These are phyloP conservation scores for Prasinococcaceae sp. DNA, from an alignment of 139 green algal species.

Conservation along the genomic window DNA sequence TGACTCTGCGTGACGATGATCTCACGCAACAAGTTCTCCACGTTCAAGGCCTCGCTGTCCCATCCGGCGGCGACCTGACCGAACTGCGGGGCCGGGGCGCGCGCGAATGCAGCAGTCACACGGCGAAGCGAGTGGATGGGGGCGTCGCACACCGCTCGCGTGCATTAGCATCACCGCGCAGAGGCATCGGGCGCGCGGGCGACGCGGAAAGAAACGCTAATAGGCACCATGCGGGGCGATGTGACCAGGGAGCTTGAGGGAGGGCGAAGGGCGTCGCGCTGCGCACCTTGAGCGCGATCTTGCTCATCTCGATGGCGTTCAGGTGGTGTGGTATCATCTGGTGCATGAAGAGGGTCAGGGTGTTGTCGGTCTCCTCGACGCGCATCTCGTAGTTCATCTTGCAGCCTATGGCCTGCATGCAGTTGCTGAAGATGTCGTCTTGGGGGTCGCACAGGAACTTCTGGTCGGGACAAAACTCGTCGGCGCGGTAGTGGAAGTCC, in stretches of 20 bases:
- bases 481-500: not conserved
- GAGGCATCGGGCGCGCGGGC: too few species aligned
- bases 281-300: constrained; percentile 9
- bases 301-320: constrained; percentile 14
- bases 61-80: too few species aligned
- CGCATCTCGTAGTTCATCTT: constrained; percentile 21
- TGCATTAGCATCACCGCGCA: too few species aligned
- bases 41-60: not conserved
- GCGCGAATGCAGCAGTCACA: too few species aligned
- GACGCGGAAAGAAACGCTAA: too few species aligned
- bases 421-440: constrained; percentile 1
- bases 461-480: constrained; percentile 1
- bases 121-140: too few species aligned
- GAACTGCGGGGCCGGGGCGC: too few species aligned
- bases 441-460: constrained; percentile 8
- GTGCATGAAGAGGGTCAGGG: constrained; percentile 12
- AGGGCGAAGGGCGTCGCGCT: too few species aligned
- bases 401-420: constrained; percentile 19
- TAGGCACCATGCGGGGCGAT: too few species aligned
- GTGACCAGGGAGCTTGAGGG: too few species aligned
- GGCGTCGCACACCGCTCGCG: too few species aligned
- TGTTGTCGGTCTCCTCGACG: not conserved
- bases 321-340: constrained; percentile 20
- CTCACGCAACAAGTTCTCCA: not conserved
- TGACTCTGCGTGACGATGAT: not conserved